phyloP scores from a whole-genome alignment of 306 rosid genomes.

The apple (Malus domestica) region ASM211411v1 NC_041790.1:11304501-11305000 shows the following conservation, averaged over 20 bases:
- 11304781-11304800: conserved; percentile 33
- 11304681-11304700: conserved; percentile 20
- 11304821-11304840: conserved; percentile 56
- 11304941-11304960: conserved; percentile 28
- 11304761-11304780: conserved; percentile 28
- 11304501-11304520: conserved; percentile 36
- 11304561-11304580: conserved; percentile 74
- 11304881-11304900: conserved; percentile 41
- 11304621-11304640: conserved; percentile 40
- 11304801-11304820: conserved; percentile 43
- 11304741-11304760: conserved; percentile 16
- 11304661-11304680: conserved; percentile 29
- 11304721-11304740: conserved; percentile 20
- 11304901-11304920: conserved; percentile 56
- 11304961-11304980: conserved; percentile 49
- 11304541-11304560: conserved; percentile 53
- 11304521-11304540: conserved; percentile 35
- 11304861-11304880: conserved; percentile 34
- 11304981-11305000: conserved; percentile 60
- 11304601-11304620: conserved; percentile 30
- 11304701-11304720: conserved; percentile 22
- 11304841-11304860: conserved; percentile 30
- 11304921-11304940: conserved; percentile 43
- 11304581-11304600: conserved; percentile 59
- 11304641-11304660: conserved; percentile 27